Conservation (phyloP, 2,329 filamentous ascomycete genomes). For the Monosporascus sp. region DNA sequence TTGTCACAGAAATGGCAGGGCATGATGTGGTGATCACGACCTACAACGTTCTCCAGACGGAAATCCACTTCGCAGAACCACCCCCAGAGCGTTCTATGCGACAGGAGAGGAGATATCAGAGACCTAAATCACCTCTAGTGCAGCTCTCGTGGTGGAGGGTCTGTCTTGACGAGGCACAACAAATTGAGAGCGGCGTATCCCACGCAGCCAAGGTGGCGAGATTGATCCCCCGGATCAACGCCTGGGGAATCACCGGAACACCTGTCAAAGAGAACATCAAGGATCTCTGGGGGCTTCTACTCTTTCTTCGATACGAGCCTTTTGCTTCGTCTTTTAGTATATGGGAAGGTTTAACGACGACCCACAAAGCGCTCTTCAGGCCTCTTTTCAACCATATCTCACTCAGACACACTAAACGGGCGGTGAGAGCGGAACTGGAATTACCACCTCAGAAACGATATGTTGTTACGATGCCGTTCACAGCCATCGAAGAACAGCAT, state of each 20-base stretch:
- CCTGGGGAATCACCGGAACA: conserved; percentile 90
- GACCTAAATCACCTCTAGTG: conserved; percentile 69
- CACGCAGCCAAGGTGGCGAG: conserved; percentile 77
- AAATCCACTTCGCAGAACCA: conserved; percentile 70
- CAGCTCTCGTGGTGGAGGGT: conserved; percentile 86
- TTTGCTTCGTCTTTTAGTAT: conserved; percentile 59
- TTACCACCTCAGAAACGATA: conserved; percentile 80
- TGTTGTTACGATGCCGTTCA: conserved; percentile 86
- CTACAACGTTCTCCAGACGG: conserved; percentile 66
- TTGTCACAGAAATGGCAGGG: conserved; percentile 39
- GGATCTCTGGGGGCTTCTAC: conserved; percentile 74
- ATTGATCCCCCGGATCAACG: conserved; percentile 74
- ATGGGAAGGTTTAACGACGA: conserved; percentile 62
- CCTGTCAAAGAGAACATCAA: conserved; percentile 73
- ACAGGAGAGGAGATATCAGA: conserved; percentile 59
- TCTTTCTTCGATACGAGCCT: conserved; percentile 76
- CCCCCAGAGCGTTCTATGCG: conserved; percentile 65
- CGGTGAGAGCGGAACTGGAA: conserved; percentile 70
- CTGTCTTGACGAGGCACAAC: conserved; percentile 75
- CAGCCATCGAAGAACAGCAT: conserved; percentile 83
- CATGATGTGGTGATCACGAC: conserved; percentile 61
- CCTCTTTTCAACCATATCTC: conserved; percentile 67
- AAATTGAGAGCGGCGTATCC: conserved; percentile 85
- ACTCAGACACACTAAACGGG: conserved; percentile 79
- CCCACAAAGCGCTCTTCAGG: conserved; percentile 60